Conservation (phyloP, 192 early-diverging fungal genomes). For the Coemansia sp. region DNA sequence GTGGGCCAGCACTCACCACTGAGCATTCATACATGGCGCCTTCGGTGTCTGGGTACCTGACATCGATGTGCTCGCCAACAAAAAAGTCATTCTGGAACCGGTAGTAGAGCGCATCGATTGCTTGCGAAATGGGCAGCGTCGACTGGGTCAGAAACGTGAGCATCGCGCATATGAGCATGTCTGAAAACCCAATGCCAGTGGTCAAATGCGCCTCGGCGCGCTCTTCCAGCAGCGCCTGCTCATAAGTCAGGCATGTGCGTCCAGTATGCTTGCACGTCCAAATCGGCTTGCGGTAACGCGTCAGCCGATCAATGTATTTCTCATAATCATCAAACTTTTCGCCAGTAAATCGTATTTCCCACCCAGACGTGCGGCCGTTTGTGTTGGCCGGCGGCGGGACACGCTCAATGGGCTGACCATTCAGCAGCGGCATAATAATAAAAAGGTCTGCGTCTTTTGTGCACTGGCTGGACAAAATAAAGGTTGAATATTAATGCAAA, state of each 20-base stretch:
- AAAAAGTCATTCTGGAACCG: constrained; percentile 48
- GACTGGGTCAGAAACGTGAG: constrained; percentile 49
- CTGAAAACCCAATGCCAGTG: constrained; percentile 78
- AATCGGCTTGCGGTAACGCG: constrained; percentile 66
- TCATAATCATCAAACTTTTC: constrained; percentile 58
- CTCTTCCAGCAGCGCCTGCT: constrained; percentile 78
- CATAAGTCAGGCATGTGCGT: constrained; percentile 71
- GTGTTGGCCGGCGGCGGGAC: background rate
- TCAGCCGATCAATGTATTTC: constrained; percentile 65
- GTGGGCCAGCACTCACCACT: constrained; percentile 24
- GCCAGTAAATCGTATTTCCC: constrained; percentile 45
- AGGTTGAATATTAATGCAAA: background rate
- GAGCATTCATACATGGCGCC: constrained; percentile 52
- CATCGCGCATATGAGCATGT: constrained; percentile 48
- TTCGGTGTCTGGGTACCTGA: constrained; percentile 41
- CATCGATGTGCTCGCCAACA: constrained; percentile 46
- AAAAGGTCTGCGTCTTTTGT: background rate
- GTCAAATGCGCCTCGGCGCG: constrained; percentile 60
- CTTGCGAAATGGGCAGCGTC: constrained; percentile 29
- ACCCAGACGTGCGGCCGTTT: constrained; percentile 21
- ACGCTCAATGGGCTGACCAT: constrained; percentile 25
- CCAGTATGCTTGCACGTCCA: constrained; percentile 83
- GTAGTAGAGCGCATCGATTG: constrained; percentile 39
- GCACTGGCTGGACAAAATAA: background rate
- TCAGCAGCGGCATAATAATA: constrained; percentile 38